Base-by-base conservation (phyloP, 2,329 filamentous ascomycete species). In the Neospermospora avenae region DNA sequence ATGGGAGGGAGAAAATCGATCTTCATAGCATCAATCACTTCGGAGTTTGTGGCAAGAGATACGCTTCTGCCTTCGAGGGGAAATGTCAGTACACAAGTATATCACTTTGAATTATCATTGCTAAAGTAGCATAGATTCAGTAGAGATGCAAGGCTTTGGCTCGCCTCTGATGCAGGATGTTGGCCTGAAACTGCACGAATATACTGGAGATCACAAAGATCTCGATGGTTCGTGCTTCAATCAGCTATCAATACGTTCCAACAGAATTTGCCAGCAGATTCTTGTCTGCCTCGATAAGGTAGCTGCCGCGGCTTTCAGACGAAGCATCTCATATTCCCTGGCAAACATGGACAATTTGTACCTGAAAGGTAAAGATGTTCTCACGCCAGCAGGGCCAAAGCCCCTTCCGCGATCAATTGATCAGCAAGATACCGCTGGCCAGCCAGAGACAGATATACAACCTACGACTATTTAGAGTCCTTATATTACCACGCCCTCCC, bases 171-270 rank as follows among this genome's bases (percentile, higher is more conserved):
- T 65, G 61, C 55, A 55, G 18, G 54, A 60, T 44, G 51, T 65
- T 6, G 57, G 63, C 31, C 58, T 60, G 48, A 56, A 55, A 25
- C 48, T 65, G 0, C 61, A 63, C 37, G 44, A 54, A 44, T 63
- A 58, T 22, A 63, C 57, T 5, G 58, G 55, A 18, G 61, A 65
- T 8, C 45, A 60, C 46, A 58, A 63, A 46, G 51, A 58, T 4
- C 57, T 65, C n/a, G 10, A 53, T 3, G 8, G 1, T 3, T 61
- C 53, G 2, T 25, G 24, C 18, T 55, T 64, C 42, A 20, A 55
- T 5, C 11, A 14, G 10, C 48, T 61, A 0, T 46, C 3, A 18
- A n/a, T 31, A 25, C 44, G 31, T 10, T 34, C 44, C 5, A 4
- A 37, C 18, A 20, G 25, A 5, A 31, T 35, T 7, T 34, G 18